These are phyloP conservation scores for Alloteropsis semialata DNA, from an alignment of 176 grass and related monocot genomes.

Conservation along the genomic window DNA sequence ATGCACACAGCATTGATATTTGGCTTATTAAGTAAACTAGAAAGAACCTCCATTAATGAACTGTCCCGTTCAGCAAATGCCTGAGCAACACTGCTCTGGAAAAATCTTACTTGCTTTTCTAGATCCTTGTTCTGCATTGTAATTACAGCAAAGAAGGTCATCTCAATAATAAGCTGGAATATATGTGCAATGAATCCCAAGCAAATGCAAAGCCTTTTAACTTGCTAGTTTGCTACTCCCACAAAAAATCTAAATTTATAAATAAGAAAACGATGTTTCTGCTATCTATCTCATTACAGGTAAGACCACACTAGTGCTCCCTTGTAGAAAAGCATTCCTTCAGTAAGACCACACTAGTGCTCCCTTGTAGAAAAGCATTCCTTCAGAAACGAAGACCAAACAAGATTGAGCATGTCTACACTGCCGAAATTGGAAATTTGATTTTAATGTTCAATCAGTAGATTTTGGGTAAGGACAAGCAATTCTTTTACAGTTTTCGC, in stretches of 20 bases:
- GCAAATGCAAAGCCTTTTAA: background rate
- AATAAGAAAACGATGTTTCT: background rate
- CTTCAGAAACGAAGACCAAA: background rate
- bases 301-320: background rate
- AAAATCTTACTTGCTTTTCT: slow-evolving; percentile 94
- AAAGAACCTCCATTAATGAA: slow-evolving; percentile 75
- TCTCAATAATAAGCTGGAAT: background rate
- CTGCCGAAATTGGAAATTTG: background rate
- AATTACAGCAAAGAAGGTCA: slow-evolving; percentile 19
- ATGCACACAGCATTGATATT: slow-evolving; percentile 7
- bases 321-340: too few species aligned
- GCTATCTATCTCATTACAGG: background rate
- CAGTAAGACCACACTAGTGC: too few species aligned
- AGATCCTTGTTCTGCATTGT: slow-evolving; percentile 87
- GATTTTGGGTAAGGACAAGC: background rate
- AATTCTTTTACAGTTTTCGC: background rate
- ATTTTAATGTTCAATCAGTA: background rate
- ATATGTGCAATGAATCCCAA: slow-evolving; percentile 5
- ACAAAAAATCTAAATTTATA: slow-evolving; percentile 15
- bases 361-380: background rate
- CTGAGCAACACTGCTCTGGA: slow-evolving; percentile 87
- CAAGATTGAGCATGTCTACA: background rate
- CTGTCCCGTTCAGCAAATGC: slow-evolving; percentile 92
- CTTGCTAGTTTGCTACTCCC: background rate
- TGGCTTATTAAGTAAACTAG: slow-evolving; percentile 28